These are phyloP conservation scores for Boletellus deceptivus DNA, from an alignment of 1,284 basidiomycete genomes.

Conservation along the genomic window DNA sequence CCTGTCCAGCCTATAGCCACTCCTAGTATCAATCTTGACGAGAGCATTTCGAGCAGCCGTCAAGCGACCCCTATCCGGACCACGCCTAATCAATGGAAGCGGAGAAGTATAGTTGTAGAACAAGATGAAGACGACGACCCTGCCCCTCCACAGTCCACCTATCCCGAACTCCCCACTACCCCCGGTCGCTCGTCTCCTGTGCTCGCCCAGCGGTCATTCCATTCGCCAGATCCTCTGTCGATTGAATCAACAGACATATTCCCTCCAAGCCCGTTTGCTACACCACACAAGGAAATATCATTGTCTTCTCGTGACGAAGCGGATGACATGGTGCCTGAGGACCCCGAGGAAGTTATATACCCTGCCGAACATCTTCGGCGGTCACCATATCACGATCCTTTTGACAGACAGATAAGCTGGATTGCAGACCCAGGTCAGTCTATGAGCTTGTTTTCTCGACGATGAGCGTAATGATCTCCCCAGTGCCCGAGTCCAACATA, in stretches of 20 bases:
- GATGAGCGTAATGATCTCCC: slow-evolving; percentile 8
- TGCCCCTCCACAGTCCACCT: slow-evolving; percentile 36
- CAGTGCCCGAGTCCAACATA: slow-evolving; percentile 57
- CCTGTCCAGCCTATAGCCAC: slow-evolving; percentile 27
- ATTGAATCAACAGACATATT: slow-evolving; percentile 43
- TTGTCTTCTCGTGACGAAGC: slow-evolving; percentile 52
- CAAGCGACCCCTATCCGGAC: slow-evolving; percentile 36
- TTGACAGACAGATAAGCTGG: slow-evolving; percentile 73
- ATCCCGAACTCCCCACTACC: slow-evolving; percentile 34
- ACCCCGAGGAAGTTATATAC: slow-evolving; percentile 53
- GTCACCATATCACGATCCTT: slow-evolving; percentile 44
- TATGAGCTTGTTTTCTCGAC: slow-evolving; percentile 5
- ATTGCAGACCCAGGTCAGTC: slow-evolving; percentile 63
- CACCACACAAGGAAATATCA: slow-evolving; percentile 59
- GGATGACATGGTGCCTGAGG: slow-evolving; percentile 33
- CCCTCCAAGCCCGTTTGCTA: slow-evolving; percentile 70
- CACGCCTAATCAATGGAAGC: slow-evolving; percentile 40
- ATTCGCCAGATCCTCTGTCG: slow-evolving; percentile 52
- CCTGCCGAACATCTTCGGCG: slow-evolving; percentile 48
- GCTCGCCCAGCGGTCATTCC: slow-evolving; percentile 39
- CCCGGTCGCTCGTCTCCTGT: slow-evolving; percentile 34
- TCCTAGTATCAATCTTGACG: slow-evolving; percentile 31
- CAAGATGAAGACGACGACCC: slow-evolving; percentile 50
- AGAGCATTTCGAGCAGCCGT: slow-evolving; percentile 30
- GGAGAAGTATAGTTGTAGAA: slow-evolving; percentile 69